These are phyloP conservation scores for Abelmoschus esculentus DNA, from an alignment of 345 rosid genomes.

Conservation along the genomic window DNA sequence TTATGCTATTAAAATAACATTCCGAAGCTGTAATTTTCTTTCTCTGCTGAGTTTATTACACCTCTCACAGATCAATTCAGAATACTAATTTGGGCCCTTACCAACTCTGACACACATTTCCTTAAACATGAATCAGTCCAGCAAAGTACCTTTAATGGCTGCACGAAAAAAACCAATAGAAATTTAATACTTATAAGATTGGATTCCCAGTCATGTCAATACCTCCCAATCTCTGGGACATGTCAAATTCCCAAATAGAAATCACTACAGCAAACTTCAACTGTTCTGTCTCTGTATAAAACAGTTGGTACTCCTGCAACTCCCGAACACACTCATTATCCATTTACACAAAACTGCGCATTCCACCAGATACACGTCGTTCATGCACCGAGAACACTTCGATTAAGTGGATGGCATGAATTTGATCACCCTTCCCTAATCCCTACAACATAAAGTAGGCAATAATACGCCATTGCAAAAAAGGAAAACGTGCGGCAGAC, in stretches of 20 bases:
- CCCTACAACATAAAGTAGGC: too few relatives aligned
- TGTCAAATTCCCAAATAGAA: neutral
- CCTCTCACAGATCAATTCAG: neutral
- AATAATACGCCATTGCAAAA: too few relatives aligned
- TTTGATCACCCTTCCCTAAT: too few relatives aligned
- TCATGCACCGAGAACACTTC: too few relatives aligned
- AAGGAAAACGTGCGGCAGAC: too few relatives aligned
- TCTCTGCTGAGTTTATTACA: neutral
- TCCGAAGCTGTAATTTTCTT: slow-evolving; percentile 16
- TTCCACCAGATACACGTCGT: too few relatives aligned
- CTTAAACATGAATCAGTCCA: neutral
- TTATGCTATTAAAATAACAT: neutral
- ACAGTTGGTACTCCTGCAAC: neutral
- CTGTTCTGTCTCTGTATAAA: neutral
- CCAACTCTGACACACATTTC: too few relatives aligned
- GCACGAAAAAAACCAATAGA: neutral
- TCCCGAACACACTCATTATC: too few relatives aligned
- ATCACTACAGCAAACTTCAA: neutral
- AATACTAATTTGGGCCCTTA: too few relatives aligned
- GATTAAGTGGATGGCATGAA: too few relatives aligned
- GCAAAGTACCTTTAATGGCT: neutral
- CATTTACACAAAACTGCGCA: too few relatives aligned
- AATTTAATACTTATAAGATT: neutral
- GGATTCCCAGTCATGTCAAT: slow-evolving; percentile 5
- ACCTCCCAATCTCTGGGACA: neutral